Percentiles rank a stretch among this genome's conserved stretches.
Conservation (phyloP, 176 grass and related monocot species). For the Canna indica region DNA sequence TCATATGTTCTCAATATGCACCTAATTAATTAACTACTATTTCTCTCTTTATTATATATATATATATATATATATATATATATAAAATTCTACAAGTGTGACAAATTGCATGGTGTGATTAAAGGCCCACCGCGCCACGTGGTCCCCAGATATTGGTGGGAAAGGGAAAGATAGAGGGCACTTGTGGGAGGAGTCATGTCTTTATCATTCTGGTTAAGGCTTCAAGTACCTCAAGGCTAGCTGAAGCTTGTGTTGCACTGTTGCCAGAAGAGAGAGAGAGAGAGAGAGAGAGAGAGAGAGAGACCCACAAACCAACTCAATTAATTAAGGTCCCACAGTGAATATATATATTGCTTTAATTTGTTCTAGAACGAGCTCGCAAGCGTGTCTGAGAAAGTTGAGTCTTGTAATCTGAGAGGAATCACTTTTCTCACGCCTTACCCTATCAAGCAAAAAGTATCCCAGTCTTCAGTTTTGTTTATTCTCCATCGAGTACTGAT, state of each 20-base stretch:
- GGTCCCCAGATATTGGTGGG: not conserved
- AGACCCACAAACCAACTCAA: not conserved
- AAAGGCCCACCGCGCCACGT: too few relatives aligned
- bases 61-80: too few relatives aligned
- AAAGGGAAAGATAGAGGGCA: not conserved
- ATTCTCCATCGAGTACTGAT: too few relatives aligned
- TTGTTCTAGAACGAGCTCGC: not conserved
- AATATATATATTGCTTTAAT: not conserved
- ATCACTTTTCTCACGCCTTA: not conserved
- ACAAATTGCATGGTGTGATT: too few relatives aligned
- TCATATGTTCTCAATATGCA: too few relatives aligned
- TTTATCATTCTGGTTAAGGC: not conserved
- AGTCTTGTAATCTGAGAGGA: not conserved
- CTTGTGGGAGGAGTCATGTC: not conserved
- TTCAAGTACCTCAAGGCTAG: too few relatives aligned
- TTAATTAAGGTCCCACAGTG: too few relatives aligned
- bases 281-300: not conserved
- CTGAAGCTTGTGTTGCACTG: not conserved
- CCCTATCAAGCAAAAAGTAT: too few relatives aligned
- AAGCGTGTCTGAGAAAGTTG: not conserved
- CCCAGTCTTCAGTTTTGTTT: too few relatives aligned
- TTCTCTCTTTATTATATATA: too few relatives aligned
- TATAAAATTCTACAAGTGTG: too few relatives aligned
- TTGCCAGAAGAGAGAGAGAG: not conserved
- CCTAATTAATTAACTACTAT: too few relatives aligned